Base-by-base conservation (phyloP, 352 stramenopile genomes). In the Achlya hypogyna region DNA sequence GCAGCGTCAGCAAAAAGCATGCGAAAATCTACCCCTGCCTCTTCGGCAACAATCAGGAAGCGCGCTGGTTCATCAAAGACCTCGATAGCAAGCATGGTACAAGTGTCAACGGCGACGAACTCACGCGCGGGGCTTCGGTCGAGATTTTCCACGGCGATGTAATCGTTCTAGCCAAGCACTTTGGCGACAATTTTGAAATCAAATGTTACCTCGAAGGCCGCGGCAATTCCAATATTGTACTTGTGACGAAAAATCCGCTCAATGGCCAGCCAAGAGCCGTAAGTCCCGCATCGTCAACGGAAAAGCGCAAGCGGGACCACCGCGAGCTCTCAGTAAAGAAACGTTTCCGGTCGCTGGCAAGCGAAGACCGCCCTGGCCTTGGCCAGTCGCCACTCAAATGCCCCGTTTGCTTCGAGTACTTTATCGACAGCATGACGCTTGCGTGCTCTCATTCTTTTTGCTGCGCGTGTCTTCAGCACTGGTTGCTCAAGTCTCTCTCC, bases 371-470 rank as follows among this genome's bases (percentile, higher is more conserved):
- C 8, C 22, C 23, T 10, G 22, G 29, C 34, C 54, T 32, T 20
- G 47, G 43, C 23, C 28, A 60, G 32, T 67, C 60, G 23, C 60
- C 60, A 18, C 88, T 94, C 79, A 74, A 87, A 58, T 94, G 86
- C 43, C 73, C 86, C 0, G 83, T 94, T 42, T 94, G 86, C 70
- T 75, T 92, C 31, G 85, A 94, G 59, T 92, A 84, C 64, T 94
- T 85, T 56, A 76, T 90, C 45, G 73, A 77, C 29, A 89, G 81
- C 65, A 82, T 80, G 40, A 94, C 86, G 47, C 71, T 94, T 45
- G 71, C 84, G 12, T 94, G 86, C 60, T 94, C 86, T 3, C 86
- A 94, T 62, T 92, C 86, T 8, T 94, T 94, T 66, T 94, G 86
- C 45, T 80, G 84, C 23, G 66, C 78, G 56, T 94, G 86, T 51